Base-by-base conservation (phyloP, 352 stramenopile species). In the Globisporangium perplexum region DNA sequence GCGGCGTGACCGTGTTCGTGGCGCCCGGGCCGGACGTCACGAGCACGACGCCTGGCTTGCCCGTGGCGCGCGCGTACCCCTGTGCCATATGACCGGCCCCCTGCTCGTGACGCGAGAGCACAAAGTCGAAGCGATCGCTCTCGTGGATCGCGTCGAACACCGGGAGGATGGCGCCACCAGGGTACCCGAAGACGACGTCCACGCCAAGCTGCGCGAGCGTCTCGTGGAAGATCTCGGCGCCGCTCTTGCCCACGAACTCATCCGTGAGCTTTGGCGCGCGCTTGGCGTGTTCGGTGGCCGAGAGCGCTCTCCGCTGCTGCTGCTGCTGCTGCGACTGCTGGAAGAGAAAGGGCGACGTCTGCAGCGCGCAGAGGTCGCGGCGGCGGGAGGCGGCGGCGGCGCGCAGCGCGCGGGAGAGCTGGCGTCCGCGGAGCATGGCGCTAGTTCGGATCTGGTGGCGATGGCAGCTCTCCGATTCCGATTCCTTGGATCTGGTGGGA, bases 71-170 rank as follows among this genome's bases (percentile, higher is more conserved):
- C 11, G 84, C 84, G 42, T 94, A 94, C 10, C 84, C 84, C 55
- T 94, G 82, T 6, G 84, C 84, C 84, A 94, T 94, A 65, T 94
- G 84, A 5, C 84, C 84, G 2, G 84, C 84, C 33, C 82, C 79
- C 53, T 94, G 84, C 47, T 94, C 84, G 52, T 94, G 84, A 8
- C 84, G 72, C 46, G 81, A 90, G 35, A 93, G 65, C 47, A 90
- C 65, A 45, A 93, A 93, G 45, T 93, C 68, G 59, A 93, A 91
- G 51, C 90, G 60, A 24, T 90, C 52, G 56, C 77, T 90, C 49
- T 93, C 72, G 63, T 98, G 83, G 74, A 98, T 98, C 61, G 96
- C 90, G 71, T 98, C 93, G 51, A 98, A 90, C 31, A 98, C 82
- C 22, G 93, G 93, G 3, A 98, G 63, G 57, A 98, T 97, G 53